A percentile compares a stretch with the other conserved stretches of the same genome.
phyloP scores from a whole-genome alignment of 352 stramenopile genomes.

The Globisporangium nagaii region DNA sequence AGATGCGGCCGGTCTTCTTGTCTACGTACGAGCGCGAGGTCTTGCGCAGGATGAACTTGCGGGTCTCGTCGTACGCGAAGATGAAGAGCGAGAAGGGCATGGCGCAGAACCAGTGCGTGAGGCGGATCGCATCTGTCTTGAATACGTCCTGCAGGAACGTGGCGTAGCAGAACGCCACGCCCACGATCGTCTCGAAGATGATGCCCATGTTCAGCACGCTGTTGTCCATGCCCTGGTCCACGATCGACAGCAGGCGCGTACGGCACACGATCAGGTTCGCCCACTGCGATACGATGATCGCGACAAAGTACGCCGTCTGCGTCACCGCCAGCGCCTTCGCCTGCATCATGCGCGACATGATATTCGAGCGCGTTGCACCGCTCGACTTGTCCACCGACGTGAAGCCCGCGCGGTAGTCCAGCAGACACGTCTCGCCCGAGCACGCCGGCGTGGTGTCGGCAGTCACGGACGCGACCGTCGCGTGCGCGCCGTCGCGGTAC shows the following conservation, averaged over 20 bases:
- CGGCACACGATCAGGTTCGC: conserved; percentile 85
- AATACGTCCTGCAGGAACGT: conserved; percentile 64
- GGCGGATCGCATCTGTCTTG: conserved; percentile 60
- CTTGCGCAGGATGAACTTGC: conserved; percentile 82
- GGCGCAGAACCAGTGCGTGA: conserved; percentile 80
- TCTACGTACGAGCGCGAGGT: conserved; percentile 59
- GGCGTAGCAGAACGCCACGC: conserved; percentile 70
- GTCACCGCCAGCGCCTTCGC: conserved; percentile 65
- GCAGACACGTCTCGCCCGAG: conserved; percentile 29
- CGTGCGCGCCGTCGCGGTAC: conserved; percentile 16
- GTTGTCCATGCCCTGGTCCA: conserved; percentile 85
- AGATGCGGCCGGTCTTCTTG: conserved; percentile 44
- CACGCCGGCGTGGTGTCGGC: conserved; percentile 17
- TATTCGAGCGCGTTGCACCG: conserved; percentile 37
- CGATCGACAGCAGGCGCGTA: conserved; percentile 79
- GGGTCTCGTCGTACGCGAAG: conserved; percentile 82
- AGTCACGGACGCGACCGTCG: conserved; percentile 4
- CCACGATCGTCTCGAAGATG: conserved; percentile 80
- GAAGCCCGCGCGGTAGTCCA: conserved; percentile 38
- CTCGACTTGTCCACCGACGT: conserved; percentile 22
- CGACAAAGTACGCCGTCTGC: conserved; percentile 78
- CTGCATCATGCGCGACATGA: conserved; percentile 72
- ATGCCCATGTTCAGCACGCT: conserved; percentile 86
- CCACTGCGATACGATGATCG: conserved; percentile 80
- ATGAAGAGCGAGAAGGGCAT: conserved; percentile 83